Evolutionary conservation across 2,329 filamentous ascomycete species (phyloP).

Genomic region (Fusarium xylarioides): DNA sequence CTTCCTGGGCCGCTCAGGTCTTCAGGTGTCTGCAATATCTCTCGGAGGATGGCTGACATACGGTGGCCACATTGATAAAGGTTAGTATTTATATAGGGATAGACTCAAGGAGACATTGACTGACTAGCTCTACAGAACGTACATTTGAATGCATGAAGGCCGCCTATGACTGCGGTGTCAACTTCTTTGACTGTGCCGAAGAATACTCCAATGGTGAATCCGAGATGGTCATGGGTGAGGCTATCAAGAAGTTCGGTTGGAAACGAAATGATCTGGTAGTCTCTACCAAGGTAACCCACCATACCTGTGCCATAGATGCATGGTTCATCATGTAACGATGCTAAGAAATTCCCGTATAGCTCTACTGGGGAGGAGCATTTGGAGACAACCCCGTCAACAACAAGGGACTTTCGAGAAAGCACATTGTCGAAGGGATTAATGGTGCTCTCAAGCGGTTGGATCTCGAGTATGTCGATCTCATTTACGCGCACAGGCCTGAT

Average conservation of each 20-base stretch:
- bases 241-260: constrained; percentile 68
- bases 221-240: constrained; percentile 69
- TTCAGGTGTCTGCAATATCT: constrained; percentile 79
- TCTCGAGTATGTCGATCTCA: constrained; percentile 71
- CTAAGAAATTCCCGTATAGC: constrained; percentile 49
- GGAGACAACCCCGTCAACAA: constrained; percentile 73
- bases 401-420: constrained; percentile 73
- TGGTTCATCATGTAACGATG: background rate
- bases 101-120: background rate
- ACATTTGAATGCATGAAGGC: constrained; percentile 69
- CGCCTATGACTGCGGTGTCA: constrained; percentile 67
- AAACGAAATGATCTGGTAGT: constrained; percentile 69
- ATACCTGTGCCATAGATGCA: background rate
- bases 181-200: constrained; percentile 71
- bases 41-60: constrained; percentile 80
- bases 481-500: constrained; percentile 76
- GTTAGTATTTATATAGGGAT: constrained; percentile 50
- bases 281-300: constrained; percentile 61
- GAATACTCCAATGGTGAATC: constrained; percentile 67
- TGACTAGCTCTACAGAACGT: constrained; percentile 45
- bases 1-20: constrained; percentile 73
- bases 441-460: constrained; percentile 65
- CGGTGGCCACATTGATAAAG: constrained; percentile 74
- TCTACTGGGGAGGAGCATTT: constrained; percentile 71
- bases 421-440: constrained; percentile 73